Conservation (phyloP, 768 basidiomycete genomes). For the Boletus rufocinnamomeus region DNA sequence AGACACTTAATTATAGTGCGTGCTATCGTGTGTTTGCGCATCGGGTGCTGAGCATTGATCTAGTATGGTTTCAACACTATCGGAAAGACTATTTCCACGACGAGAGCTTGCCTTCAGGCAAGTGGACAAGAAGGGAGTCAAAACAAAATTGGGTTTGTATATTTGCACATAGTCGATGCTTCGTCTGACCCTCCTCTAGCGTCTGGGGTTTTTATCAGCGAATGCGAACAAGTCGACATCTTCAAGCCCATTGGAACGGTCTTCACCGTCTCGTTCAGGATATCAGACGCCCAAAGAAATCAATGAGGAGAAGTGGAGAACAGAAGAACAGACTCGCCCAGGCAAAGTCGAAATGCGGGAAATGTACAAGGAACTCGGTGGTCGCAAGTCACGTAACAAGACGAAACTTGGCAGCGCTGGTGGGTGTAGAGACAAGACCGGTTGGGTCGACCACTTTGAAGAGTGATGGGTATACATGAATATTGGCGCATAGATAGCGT, state of each 20-base stretch:
- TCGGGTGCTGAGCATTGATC: conserved; percentile 10
- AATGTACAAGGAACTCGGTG: conserved; percentile 88
- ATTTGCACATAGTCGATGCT: conserved; percentile 9
- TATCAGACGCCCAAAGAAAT: conserved; percentile 78
- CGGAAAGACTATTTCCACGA: conserved; percentile 86
- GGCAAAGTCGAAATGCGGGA: conserved; percentile 86
- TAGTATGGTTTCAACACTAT: conserved; percentile 95
- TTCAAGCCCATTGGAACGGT: conserved; percentile 46
- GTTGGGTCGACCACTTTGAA: conserved; percentile 56
- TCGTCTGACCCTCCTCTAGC: conserved; percentile 40
- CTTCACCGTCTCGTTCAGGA: conserved; percentile 55
- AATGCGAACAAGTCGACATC: conserved; percentile 43
- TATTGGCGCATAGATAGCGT: conserved; percentile 1
- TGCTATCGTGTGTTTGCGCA: background rate
- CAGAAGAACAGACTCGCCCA: conserved; percentile 56
- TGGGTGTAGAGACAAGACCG: conserved; percentile 73
- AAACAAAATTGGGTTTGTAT: conserved; percentile 81
- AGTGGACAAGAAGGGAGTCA: conserved; percentile 94
- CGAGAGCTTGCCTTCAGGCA: conserved; percentile 72
- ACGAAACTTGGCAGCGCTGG: conserved; percentile 67
- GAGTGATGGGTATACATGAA: conserved; percentile 16
- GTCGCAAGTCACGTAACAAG: conserved; percentile 78
- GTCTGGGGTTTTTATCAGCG: conserved; percentile 47
- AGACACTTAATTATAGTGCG: conserved; percentile 88
- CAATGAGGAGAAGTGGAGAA: conserved; percentile 72